These are phyloP conservation scores for Parafenestella ontariensis DNA, from an alignment of 2,329 filamentous ascomycete species.

Conservation along the genomic window DNA sequence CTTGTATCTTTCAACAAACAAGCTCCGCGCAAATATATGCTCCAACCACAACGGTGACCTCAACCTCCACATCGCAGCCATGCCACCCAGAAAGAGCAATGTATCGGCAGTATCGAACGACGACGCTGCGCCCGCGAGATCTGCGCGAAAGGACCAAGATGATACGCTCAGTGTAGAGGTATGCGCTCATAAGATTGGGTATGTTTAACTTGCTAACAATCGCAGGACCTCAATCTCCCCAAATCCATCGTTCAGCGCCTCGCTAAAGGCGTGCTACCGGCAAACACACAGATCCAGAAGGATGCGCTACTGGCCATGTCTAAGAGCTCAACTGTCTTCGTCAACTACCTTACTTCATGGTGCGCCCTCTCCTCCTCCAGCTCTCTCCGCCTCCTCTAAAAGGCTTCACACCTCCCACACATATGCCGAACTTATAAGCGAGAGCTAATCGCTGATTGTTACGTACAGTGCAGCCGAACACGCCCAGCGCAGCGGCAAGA, in stretches of 20 bases:
- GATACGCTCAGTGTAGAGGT: constrained; percentile 56
- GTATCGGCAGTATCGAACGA: constrained; percentile 50
- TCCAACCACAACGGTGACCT: constrained; percentile 1
- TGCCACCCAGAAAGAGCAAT: constrained; percentile 59
- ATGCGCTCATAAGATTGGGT: constrained; percentile 10
- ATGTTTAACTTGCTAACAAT: constrained; percentile 6
- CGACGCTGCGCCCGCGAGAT: constrained; percentile 36
- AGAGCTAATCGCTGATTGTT: background rate
- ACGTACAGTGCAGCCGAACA: constrained; percentile 73
- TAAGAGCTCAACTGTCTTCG: constrained; percentile 83
- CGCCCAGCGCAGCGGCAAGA: constrained; percentile 71
- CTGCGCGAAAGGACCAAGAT: constrained; percentile 43
- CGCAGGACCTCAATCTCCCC: constrained; percentile 72
- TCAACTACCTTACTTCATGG: constrained; percentile 79
- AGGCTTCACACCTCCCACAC: no score
- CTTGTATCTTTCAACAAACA: constrained; percentile 19
- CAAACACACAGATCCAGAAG: constrained; percentile 83
- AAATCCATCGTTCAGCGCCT: constrained; percentile 82
- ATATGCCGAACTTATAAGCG: background rate
- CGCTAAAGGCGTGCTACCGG: constrained; percentile 78
- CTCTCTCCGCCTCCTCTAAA: no score
- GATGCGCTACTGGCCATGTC: constrained; percentile 81
- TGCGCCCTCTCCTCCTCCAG: constrained; percentile 53
- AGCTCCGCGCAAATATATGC: constrained; percentile 6
- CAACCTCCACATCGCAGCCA: constrained; percentile 23